These are phyloP conservation scores for Fragosphaeria purpurea DNA, from an alignment of 2,329 filamentous ascomycete genomes.

Conservation along the genomic window DNA sequence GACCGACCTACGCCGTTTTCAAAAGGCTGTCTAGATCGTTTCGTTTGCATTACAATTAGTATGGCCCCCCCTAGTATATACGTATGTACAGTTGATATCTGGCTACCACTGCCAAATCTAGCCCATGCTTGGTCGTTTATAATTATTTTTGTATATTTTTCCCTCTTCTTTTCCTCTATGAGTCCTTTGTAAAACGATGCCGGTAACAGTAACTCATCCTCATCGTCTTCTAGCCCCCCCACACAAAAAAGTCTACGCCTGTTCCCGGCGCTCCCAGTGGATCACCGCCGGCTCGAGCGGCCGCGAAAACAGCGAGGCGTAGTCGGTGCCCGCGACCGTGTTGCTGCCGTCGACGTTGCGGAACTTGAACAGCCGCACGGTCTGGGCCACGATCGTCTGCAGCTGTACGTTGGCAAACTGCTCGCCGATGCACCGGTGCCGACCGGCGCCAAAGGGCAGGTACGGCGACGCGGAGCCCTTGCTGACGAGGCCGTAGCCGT, in stretches of 20 bases:
- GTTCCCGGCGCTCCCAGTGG: conserved; percentile 61
- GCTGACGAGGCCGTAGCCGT: conserved; percentile 85
- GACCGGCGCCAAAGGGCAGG: conserved; percentile 84
- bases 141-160: too few relatives aligned
- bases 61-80: too few relatives aligned
- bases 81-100: too few relatives aligned
- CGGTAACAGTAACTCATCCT: background rate
- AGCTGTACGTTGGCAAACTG: conserved; percentile 93
- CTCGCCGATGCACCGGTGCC: conserved; percentile 92
- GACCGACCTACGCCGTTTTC: too few relatives aligned
- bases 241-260: conserved; percentile 14
- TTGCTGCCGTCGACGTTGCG: conserved; percentile 62
- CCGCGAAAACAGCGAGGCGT: conserved; percentile 62
- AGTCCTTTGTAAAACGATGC: too few relatives aligned
- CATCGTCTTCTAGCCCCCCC: background rate
- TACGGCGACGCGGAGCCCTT: conserved; percentile 87
- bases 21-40: too few relatives aligned
- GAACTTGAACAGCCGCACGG: conserved; percentile 74
- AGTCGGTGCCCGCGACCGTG: conserved; percentile 59
- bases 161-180: too few relatives aligned
- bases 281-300: conserved; percentile 62
- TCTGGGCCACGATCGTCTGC: conserved; percentile 68
- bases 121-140: too few relatives aligned
- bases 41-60: too few relatives aligned
- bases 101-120: too few relatives aligned